A percentile compares a stretch with the other conserved stretches of the same genome.
Evolutionary conservation across 2,329 filamentous ascomycete species (phyloP).

Genomic region (Microsporum canis): DNA sequence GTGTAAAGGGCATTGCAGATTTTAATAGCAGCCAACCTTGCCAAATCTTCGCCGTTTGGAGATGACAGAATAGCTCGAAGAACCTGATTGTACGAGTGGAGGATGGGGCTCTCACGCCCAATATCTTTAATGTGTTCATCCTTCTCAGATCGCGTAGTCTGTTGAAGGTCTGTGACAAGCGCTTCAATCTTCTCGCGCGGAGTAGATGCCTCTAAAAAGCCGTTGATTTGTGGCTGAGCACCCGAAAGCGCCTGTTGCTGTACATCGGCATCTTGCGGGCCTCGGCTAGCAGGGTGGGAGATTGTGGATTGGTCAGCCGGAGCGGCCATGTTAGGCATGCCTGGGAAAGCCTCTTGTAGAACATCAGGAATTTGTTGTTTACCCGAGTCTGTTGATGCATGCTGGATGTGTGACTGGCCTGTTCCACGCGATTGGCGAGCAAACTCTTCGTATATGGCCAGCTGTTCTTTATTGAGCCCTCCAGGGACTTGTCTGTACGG

Average conservation of each 20-base stretch:
- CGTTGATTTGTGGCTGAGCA: slow-evolving; percentile 45
- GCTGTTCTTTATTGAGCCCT: slow-evolving; percentile 80
- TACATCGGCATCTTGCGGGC: slow-evolving; percentile 36
- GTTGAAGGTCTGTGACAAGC: slow-evolving; percentile 47
- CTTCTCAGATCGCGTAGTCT: slow-evolving; percentile 43
- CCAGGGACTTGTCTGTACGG: slow-evolving; percentile 77
- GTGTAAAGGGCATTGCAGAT: slow-evolving; percentile 47
- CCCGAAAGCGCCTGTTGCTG: slow-evolving; percentile 29
- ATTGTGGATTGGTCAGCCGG: slow-evolving; percentile 52
- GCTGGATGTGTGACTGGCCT: slow-evolving; percentile 43
- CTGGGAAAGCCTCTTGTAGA: slow-evolving; percentile 49
- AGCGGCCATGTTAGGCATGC: slow-evolving; percentile 50
- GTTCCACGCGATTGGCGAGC: slow-evolving; percentile 68
- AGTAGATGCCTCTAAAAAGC: slow-evolving; percentile 46
- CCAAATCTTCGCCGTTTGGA: slow-evolving; percentile 47
- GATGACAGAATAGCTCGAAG: slow-evolving; percentile 43
- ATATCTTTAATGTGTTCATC: slow-evolving; percentile 50
- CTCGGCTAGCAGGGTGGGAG: slow-evolving; percentile 46
- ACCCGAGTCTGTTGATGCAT: slow-evolving; percentile 46
- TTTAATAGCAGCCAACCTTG: slow-evolving; percentile 45
- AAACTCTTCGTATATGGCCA: slow-evolving; percentile 96
- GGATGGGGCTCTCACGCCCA: slow-evolving; percentile 42
- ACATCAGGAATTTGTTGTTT: slow-evolving; percentile 53
- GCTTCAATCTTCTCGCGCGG: slow-evolving; percentile 44
- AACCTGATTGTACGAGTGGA: slow-evolving; percentile 48